Evolutionary conservation across 2,329 filamentous ascomycete genomes (phyloP).

Genomic region (Diplodia sapinea): DNA sequence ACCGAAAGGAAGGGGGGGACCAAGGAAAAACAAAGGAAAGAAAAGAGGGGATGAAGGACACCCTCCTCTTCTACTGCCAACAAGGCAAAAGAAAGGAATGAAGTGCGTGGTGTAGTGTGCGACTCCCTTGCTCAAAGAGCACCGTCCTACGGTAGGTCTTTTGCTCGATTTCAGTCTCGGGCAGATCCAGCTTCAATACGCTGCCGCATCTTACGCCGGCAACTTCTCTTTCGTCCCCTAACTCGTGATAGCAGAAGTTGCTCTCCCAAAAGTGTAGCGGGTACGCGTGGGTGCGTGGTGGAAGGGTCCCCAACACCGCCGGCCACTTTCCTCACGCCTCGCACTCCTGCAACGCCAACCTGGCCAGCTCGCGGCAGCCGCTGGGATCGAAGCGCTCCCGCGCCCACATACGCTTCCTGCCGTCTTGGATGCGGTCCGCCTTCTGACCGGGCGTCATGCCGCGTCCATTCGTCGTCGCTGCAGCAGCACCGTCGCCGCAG

Average conservation of each 20-base stretch:
- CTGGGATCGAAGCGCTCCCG: slow-evolving; percentile 30
- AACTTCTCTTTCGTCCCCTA: too few relatives aligned
- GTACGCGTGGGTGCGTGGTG: too few relatives aligned
- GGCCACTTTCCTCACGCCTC: not conserved
- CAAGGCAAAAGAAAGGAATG: too few relatives aligned
- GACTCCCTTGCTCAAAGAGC: too few relatives aligned
- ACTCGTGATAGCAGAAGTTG: too few relatives aligned
- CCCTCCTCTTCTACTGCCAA: not conserved
- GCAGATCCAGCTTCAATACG: too few relatives aligned
- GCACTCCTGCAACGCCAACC: slow-evolving; percentile 27
- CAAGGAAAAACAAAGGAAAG: not conserved
- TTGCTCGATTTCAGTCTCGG: too few relatives aligned
- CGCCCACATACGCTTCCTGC: slow-evolving; percentile 24
- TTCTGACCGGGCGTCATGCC: slow-evolving; percentile 23
- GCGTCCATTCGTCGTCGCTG: not conserved
- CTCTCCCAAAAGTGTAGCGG: too few relatives aligned
- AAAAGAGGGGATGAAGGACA: not conserved
- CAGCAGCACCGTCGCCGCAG: not conserved
- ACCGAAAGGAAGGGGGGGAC: not conserved
- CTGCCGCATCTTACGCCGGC: too few relatives aligned
- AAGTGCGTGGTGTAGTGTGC: too few relatives aligned
- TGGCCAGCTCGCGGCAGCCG: slow-evolving; percentile 28
- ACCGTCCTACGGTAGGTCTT: too few relatives aligned
- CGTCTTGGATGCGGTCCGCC: slow-evolving; percentile 6
- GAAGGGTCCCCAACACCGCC: too few relatives aligned